Base-by-base conservation (phyloP, 257 asterid species). In the Petrea volubilis region DNA sequence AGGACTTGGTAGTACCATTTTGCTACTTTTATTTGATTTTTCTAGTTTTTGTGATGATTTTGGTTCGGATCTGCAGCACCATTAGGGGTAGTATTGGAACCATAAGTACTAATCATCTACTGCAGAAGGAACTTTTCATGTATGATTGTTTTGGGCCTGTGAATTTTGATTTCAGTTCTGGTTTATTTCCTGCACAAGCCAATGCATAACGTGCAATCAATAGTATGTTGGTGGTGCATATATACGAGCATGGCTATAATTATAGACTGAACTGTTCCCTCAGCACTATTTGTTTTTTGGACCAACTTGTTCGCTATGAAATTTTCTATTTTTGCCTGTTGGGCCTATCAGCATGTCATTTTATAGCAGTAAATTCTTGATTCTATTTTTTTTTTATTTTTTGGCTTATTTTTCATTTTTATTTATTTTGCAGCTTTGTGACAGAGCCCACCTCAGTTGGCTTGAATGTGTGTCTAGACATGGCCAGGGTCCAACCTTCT, bases 401-500 rank as follows among this genome's bases (percentile, higher is more conserved):
- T n/a, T 18, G 14, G 31, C 23, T 15, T 9, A 18, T 47, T 53
- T 61, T 69, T 60, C 29, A 14, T 66, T 56, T 24, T 29, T 0
- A 47, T 21, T n/a, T n/a, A n/a, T 18, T 44, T 46, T 85, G 86
- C 95, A 94, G 99, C 70, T 91, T 94, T 67, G 75, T 66, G 70
- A 82, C 93, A 0, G 92, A 86, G 60, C 75, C 90, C 34, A 71
- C 84, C 0, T 89, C 97, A 28, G 62, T 80, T 56, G 96, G 93
- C 73, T 85, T 94, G 86, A 94, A 94, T 64, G 71, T 80, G 59
- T 94, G 95, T 81, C 76, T 91, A 72, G 83, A 77, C 8, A 38
- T 7, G 12, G 11, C 43, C 43, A 2, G 2, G 43, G 43, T 5
- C 43, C 43, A 38, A 64, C 71, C 79, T 23, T 59, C 77, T 31